Base-by-base conservation (phyloP, 192 early-diverging fungal genomes). In the Backusella psychrophila region DNA sequence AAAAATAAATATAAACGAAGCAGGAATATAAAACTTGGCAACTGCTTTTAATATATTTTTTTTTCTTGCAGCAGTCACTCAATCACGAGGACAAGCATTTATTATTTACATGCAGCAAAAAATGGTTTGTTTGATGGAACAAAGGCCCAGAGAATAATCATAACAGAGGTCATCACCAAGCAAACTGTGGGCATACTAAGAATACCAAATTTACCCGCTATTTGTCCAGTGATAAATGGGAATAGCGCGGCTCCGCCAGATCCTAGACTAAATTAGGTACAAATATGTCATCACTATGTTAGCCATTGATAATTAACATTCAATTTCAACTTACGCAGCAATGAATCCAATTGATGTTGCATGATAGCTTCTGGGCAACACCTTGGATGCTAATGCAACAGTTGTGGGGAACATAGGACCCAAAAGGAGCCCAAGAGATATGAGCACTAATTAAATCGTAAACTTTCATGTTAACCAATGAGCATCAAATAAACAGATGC, bases 281-380 rank as follows among this genome's bases (percentile, higher is more conserved):
- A 73, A 23, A 73, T 7, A 36, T 19, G 49, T 44, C 19, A 42
- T 29, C 26, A 34, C 21, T 5, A 8, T 14, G n/a, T n/a, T 52
- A 17, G 0, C 2, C 0, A 11, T 49, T 23, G 29, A 23, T 49
- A 31, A 46, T 71, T 5, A 53, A 3, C 23, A 36, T 56, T 12
- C 3, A 5, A 76, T 69, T 70, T 71, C 8, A n/a, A 76, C 75
- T 70, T 71, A 76, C 73, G 78, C 78, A 35, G 69, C 56, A 15
- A 83, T 69, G 67, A 83, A 83, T 41, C 82, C 82, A 63, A 83
- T 71, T 2, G 78, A 73, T 6, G 78, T 83, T 6, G 82, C 75
- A 67, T 75, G 75, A 52, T 80, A 49, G 21, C 74, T 39, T 31
- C 72, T 71, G 5, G 82, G 78, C 5, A 83, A 42, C 0, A 49